A percentile compares a stretch with the other conserved stretches of the same genome.
Evolutionary conservation across 1,284 basidiomycete species (phyloP).

Genomic region (Ganoderma boninense): DNA sequence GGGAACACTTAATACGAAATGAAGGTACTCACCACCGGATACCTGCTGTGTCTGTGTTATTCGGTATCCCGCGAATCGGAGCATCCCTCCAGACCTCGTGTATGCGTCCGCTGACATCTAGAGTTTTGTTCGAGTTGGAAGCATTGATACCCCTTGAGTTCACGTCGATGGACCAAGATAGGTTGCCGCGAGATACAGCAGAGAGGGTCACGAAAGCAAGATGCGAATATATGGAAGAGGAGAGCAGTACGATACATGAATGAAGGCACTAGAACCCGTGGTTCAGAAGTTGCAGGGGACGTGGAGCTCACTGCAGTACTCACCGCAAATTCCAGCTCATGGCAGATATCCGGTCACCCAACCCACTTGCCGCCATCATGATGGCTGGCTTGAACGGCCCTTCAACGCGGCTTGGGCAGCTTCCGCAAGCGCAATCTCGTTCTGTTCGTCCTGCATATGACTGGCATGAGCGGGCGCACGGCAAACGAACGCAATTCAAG

Average conservation of each 20-base stretch:
- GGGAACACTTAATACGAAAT: too few relatives aligned
- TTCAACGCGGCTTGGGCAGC: conserved; percentile 33
- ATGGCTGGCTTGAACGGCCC: conserved; percentile 14
- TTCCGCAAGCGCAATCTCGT: conserved; percentile 34
- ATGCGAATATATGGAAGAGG: not conserved
- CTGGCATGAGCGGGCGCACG: not conserved
- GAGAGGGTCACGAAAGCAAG: not conserved
- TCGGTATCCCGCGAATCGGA: too few relatives aligned
- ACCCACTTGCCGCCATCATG: not conserved
- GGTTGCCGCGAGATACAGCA: not conserved
- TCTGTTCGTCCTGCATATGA: conserved; percentile 28
- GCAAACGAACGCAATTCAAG: not conserved
- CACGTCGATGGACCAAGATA: not conserved
- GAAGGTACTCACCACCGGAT: too few relatives aligned
- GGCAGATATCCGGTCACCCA: not conserved
- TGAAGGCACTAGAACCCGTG: not conserved
- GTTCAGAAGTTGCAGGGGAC: not conserved
- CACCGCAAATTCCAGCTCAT: not conserved
- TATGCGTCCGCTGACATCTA: not conserved
- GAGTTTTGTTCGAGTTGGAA: not conserved
- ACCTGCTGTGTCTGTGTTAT: too few relatives aligned
- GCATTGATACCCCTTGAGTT: too few relatives aligned
- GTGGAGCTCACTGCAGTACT: not conserved
- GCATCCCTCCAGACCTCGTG: not conserved
- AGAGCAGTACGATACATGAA: conserved; percentile 2